Percentiles rank a stretch among this genome's conserved stretches.
Conservation (phyloP, 2,329 filamentous ascomycete species). For the Pestalotiopsis sp. region DNA sequence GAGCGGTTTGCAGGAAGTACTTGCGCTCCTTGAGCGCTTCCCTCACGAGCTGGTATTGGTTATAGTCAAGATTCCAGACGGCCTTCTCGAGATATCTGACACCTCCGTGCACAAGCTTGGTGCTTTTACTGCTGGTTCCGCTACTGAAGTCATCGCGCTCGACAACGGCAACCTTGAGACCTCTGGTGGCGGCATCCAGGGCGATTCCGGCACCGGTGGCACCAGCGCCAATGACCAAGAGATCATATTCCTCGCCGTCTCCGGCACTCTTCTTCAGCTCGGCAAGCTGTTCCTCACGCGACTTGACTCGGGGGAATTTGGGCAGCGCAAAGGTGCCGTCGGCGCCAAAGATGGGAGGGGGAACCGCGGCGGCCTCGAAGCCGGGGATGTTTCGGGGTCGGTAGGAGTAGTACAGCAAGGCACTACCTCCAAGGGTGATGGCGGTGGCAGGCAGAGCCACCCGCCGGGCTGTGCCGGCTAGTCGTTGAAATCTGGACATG, state of each 20-base stretch:
- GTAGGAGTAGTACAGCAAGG: slow-evolving; percentile 54
- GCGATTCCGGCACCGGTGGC: slow-evolving; percentile 72
- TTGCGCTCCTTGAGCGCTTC: slow-evolving; percentile 74
- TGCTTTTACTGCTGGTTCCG: slow-evolving; percentile 74
- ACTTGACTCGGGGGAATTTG: slow-evolving; percentile 63
- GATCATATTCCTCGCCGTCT: slow-evolving; percentile 59
- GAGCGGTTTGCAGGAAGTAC: slow-evolving; percentile 74
- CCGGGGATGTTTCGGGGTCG: slow-evolving; percentile 73
- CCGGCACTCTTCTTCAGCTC: slow-evolving; percentile 51
- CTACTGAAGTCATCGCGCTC: slow-evolving; percentile 74
- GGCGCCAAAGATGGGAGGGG: slow-evolving; percentile 68
- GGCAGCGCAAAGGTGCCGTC: slow-evolving; percentile 68
- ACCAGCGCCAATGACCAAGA: slow-evolving; percentile 70
- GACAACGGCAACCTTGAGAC: slow-evolving; percentile 69
- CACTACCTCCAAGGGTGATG: slow-evolving; percentile 41
- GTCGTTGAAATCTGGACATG: slow-evolving; percentile 32
- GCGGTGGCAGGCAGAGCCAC: slow-evolving; percentile 43
- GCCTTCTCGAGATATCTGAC: slow-evolving; percentile 76
- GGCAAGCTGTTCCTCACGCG: slow-evolving; percentile 63
- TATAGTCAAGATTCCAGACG: slow-evolving; percentile 74
- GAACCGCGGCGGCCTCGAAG: slow-evolving; percentile 65
- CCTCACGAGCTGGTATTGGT: slow-evolving; percentile 69
- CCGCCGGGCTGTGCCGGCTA: slow-evolving; percentile 38
- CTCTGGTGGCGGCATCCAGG: slow-evolving; percentile 69
- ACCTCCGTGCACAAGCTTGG: slow-evolving; percentile 76